Conservation (phyloP, 768 basidiomycete genomes). For the Asterophora lycoperdoides region DNA sequence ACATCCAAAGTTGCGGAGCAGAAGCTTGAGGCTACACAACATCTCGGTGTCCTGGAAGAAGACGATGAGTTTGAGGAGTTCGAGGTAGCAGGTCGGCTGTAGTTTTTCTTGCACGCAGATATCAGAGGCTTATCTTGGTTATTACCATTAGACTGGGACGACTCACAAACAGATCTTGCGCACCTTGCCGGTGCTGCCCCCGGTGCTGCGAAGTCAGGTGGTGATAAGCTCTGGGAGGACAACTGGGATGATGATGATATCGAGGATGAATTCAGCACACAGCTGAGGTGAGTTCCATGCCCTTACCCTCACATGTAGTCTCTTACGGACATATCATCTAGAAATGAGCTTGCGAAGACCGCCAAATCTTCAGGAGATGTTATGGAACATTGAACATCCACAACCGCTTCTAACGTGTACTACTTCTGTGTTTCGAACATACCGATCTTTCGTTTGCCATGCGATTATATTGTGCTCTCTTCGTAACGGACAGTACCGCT, state of each 20-base stretch:
- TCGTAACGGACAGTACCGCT: no score
- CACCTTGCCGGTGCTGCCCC: slow-evolving; percentile 72
- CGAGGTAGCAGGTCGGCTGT: slow-evolving; percentile 64
- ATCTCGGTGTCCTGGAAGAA: slow-evolving; percentile 90
- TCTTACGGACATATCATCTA: slow-evolving; percentile 20
- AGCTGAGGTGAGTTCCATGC: slow-evolving; percentile 71
- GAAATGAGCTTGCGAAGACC: slow-evolving; percentile 64
- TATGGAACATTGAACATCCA: slow-evolving; percentile 48
- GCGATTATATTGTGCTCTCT: no score
- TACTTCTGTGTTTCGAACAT: neutral
- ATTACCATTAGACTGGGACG: slow-evolving; percentile 71
- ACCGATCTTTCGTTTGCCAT: no score
- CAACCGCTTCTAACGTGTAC: neutral
- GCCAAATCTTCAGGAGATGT: slow-evolving; percentile 40
- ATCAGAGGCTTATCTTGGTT: neutral
- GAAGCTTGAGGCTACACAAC: slow-evolving; percentile 49
- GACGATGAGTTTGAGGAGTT: slow-evolving; percentile 98
- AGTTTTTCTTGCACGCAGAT: neutral
- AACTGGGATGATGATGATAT: slow-evolving; percentile 99
- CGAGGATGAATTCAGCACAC: slow-evolving; percentile 94
- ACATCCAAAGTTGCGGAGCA: slow-evolving; percentile 37
- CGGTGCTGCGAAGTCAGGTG: slow-evolving; percentile 72
- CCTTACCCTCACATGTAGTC: neutral
- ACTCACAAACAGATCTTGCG: slow-evolving; percentile 77
- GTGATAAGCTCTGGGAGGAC: slow-evolving; percentile 97